Evolutionary conservation across 177 flowering plant genomes (phyloP), one percentile per base, ranked within the genome.

Genomic region (Vitis hybrid): DNA sequence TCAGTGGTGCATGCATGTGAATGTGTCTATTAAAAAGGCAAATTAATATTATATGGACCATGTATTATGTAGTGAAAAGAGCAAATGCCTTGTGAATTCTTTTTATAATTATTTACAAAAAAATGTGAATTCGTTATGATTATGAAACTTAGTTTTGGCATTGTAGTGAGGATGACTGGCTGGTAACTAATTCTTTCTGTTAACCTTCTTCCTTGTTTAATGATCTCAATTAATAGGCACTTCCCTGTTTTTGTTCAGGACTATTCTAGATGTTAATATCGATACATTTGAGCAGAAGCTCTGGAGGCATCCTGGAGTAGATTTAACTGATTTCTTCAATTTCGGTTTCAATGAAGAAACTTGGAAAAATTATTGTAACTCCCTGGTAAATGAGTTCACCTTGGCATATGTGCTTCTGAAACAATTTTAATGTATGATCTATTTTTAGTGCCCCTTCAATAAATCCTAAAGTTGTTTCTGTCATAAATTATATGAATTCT

Each of bases 281-380:
- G 88, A 89, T 66, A 31, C 71, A 33, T 81, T 90, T 62, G 86
- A 86, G 60, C 72, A 75, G 75, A 92, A 90, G 78, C 89, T 89
- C 33, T 89, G 97, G 95, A 84, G 85, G 75, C 50, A 79, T 79
- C 85, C 86, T 71, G 93, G 89, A 55, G 90, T 78, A 14, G 90
- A 89, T 78, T 76, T 84, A 18, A 83, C 95, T 52, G 90, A 89
- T 74, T 92, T 77, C 74, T 92, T 92, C 66, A 92, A 92, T 69
- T 90, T 85, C 78, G 94, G 89, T 47, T 83, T 92, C 54, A 79
- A 86, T 24, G 93, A 92, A 85, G 86, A 84, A 69, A 86, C 87
- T 66, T 90, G 97, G 97, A 90, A 86, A 74, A 55, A 62, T 3
- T 90, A 89, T 79, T 89, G 91, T 75, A 83, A 62, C 31, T 54